Evolutionary conservation across 2,329 filamentous ascomycete species (phyloP).

Genomic region (Calonectria henricotiae): DNA sequence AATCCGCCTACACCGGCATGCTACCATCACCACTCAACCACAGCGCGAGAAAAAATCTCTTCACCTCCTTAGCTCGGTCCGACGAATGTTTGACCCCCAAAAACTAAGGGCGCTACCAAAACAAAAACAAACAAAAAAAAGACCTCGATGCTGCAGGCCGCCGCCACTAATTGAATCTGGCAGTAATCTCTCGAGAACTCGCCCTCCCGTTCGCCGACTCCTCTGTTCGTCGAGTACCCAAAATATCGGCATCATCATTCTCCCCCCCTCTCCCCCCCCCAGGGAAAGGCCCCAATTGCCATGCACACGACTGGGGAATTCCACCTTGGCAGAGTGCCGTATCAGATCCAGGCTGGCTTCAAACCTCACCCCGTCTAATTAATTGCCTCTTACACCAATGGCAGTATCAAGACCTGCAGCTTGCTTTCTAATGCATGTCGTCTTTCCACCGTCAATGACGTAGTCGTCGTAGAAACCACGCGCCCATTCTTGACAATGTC

Average conservation of each 20-base stretch:
- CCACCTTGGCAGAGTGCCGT: constrained; percentile 5
- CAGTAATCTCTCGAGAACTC: not conserved
- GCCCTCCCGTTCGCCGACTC: not conserved
- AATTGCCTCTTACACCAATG: constrained; percentile 10
- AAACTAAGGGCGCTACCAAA: not conserved
- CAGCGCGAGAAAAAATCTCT: not conserved
- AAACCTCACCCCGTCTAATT: constrained; percentile 18
- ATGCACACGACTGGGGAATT: constrained; percentile 5
- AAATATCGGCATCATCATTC: not conserved
- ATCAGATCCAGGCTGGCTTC: constrained; percentile 15
- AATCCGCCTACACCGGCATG: constrained; percentile 5
- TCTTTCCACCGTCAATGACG: constrained; percentile 47
- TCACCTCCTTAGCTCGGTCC: not conserved
- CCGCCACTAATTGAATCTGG: not conserved
- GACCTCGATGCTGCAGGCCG: constrained; percentile 1
- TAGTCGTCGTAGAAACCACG: constrained; percentile 53
- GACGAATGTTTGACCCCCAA: constrained; percentile 20
- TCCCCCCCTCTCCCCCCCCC: not conserved
- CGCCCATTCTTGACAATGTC: constrained; percentile 49
- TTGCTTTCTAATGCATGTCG: constrained; percentile 32
- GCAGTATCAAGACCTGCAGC: constrained; percentile 22
- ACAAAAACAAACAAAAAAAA: not conserved
- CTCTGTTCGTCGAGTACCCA: not conserved
- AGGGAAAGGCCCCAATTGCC: constrained; percentile 12
- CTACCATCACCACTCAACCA: constrained; percentile 8